Percentiles rank a stretch among this genome's conserved stretches.
Evolutionary conservation across 1,139 yeast genomes (phyloP).

Genomic region (Kurtzmaniella natalensis): DNA sequence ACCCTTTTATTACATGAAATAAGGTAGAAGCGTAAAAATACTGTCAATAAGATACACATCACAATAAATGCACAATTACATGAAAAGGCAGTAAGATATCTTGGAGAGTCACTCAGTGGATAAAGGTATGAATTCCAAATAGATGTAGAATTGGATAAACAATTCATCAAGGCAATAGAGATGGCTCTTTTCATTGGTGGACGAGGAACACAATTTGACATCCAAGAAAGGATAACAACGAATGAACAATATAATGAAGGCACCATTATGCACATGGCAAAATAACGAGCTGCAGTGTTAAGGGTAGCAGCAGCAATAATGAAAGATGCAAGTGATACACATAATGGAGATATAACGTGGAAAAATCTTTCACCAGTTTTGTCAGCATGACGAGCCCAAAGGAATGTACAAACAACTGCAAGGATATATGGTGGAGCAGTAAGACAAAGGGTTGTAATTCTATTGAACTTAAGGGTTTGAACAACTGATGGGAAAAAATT

Average conservation of each 20-base stretch:
- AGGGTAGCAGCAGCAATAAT: slow-evolving; percentile 52
- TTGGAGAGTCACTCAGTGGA: slow-evolving; percentile 38
- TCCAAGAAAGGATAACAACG: slow-evolving; percentile 53
- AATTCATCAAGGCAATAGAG: slow-evolving; percentile 48
- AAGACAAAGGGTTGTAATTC: slow-evolving; percentile 47
- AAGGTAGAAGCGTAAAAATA: slow-evolving; percentile 36
- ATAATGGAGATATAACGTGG: slow-evolving; percentile 46
- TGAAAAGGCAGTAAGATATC: slow-evolving; percentile 41
- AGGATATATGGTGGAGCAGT: slow-evolving; percentile 60
- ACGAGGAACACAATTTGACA: slow-evolving; percentile 48
- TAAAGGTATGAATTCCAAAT: slow-evolving; percentile 52
- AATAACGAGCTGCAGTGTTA: slow-evolving; percentile 56
- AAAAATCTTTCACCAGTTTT: slow-evolving; percentile 52
- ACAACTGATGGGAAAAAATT: slow-evolving; percentile 62
- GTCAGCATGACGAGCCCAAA: slow-evolving; percentile 58
- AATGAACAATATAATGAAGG: slow-evolving; percentile 55
- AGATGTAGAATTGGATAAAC: slow-evolving; percentile 49
- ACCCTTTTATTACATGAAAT: slow-evolving; percentile 38
- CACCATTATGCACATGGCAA: slow-evolving; percentile 60
- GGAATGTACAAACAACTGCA: slow-evolving; percentile 49
- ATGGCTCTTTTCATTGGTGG: slow-evolving; percentile 54
- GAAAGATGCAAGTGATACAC: slow-evolving; percentile 43
- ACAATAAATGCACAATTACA: slow-evolving; percentile 47
- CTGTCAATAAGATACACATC: slow-evolving; percentile 36
- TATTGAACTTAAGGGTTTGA: slow-evolving; percentile 45